phyloP scores from a whole-genome alignment of 169 alveolate genomes.

The Cryptosporidium tyzzeri region DNA sequence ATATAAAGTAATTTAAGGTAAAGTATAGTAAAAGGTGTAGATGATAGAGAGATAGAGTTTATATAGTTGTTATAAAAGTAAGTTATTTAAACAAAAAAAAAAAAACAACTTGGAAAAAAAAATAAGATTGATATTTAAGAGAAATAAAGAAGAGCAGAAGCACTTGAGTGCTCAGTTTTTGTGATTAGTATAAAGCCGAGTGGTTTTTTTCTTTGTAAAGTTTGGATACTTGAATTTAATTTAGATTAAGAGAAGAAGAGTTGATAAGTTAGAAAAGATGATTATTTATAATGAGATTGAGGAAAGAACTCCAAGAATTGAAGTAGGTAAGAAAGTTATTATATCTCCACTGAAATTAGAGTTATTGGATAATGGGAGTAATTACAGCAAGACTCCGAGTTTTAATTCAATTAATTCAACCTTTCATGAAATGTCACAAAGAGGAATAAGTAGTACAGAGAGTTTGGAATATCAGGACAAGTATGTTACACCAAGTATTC shows the following conservation, averaged over 20 bases:
- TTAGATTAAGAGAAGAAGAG: background rate
- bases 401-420: background rate
- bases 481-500: background rate
- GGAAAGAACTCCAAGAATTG: background rate
- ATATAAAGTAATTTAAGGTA: background rate
- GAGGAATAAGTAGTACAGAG: slow-evolving; percentile 48
- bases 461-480: slow-evolving; percentile 40
- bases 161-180: background rate
- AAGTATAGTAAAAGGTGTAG: background rate
- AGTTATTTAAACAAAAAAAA: background rate
- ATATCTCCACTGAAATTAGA: slow-evolving; percentile 24
- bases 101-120: background rate
- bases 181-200: background rate
- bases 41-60: too few relatives aligned
- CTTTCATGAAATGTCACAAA: background rate
- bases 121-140: background rate
- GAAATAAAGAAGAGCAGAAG: background rate
- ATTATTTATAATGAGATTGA: background rate
- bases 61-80: background rate
- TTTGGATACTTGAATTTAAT: background rate
- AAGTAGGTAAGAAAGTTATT: background rate
- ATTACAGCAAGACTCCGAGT: background rate
- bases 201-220: too few relatives aligned
- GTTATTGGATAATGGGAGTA: background rate
- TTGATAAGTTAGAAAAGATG: background rate